Evolutionary conservation across 768 basidiomycete genomes (phyloP), one percentile per base, ranked within the genome.

Genomic region (Pisolithus marmoratus): DNA sequence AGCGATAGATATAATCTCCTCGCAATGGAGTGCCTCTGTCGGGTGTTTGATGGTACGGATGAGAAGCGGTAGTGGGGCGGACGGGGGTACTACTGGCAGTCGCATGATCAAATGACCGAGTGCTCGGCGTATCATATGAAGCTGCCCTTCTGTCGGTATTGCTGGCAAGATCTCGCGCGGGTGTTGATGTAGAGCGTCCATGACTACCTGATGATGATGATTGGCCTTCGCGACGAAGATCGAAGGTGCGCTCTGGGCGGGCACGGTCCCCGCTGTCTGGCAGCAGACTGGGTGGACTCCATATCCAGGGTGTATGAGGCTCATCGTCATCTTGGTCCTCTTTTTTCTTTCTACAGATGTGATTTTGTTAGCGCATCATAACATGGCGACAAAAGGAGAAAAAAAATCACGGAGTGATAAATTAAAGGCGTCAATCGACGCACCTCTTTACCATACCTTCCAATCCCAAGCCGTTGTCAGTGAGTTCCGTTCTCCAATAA

Each of bases 231-330:
- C 61, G 56, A 17, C 61, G 67, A 11, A 49, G 42, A 20, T 60
- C 57, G 36, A 63, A 65, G 52, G 68, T 65, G 22, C 58, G 58
- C 17, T 67, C 58, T 0, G 66, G 66, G 0, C 65, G 65, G 20
- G 65, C 63, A 17, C 65, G 63, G 53, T 64, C 59, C 7, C 46
- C 56, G 40, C 14, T n/a, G 26, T 6, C 56, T 37, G 70, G 60
- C 7, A 65, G 62, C 20, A 83, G 68, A 51, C 70, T 68, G 34
- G 74, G 62, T 23, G 84, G 79, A 65, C 76, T 82, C 87, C 87
- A 89, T 51, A 87, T 75, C 86, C 86, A 89, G 8, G 87, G 87
- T 0, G 87, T 87, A 14, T 76, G 72, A 6, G 72, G 68, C 15
- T 67, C 69, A 17, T 69, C 69, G 19, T 71, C 69, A 11, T 52